Evolutionary conservation across 1,139 yeast species (phyloP).

Genomic region (Suhomyces bribrorum): DNA sequence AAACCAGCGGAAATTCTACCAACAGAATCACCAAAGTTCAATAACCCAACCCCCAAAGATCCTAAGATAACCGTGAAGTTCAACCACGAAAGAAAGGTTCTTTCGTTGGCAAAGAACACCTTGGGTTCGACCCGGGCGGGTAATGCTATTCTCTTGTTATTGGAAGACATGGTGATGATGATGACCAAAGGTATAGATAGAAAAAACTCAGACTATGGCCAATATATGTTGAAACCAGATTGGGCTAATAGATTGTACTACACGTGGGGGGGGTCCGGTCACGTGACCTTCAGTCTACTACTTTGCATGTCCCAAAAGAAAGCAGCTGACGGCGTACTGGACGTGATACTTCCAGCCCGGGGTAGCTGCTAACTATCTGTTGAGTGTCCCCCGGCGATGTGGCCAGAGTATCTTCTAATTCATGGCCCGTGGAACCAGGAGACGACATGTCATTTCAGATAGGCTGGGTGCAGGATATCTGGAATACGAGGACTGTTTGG

Average conservation of each 20-base stretch:
- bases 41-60: slow-evolving; percentile 91
- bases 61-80: slow-evolving; percentile 97
- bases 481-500: too few species aligned
- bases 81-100: slow-evolving; percentile 97
- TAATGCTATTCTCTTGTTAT: slow-evolving; percentile 81
- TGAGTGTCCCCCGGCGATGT: too few species aligned
- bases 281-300: too few species aligned
- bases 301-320: too few species aligned
- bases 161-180: slow-evolving; percentile 16
- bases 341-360: too few species aligned
- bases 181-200: neutral
- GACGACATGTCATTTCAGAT: too few species aligned
- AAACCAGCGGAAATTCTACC: slow-evolving; percentile 93
- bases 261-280: slow-evolving; percentile 12
- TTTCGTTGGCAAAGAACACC: slow-evolving; percentile 97
- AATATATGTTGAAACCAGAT: slow-evolving; percentile 3
- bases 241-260: slow-evolving; percentile 1
- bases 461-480: too few species aligned
- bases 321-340: too few species aligned
- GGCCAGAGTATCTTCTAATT: too few species aligned
- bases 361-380: too few species aligned
- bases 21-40: slow-evolving; percentile 92
- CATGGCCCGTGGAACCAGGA: too few species aligned
- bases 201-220: slow-evolving; percentile 2
- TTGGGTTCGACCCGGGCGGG: slow-evolving; percentile 99